phyloP scores from a whole-genome alignment of 768 basidiomycete species.

The Leucocoprinus leucothites region DNA sequence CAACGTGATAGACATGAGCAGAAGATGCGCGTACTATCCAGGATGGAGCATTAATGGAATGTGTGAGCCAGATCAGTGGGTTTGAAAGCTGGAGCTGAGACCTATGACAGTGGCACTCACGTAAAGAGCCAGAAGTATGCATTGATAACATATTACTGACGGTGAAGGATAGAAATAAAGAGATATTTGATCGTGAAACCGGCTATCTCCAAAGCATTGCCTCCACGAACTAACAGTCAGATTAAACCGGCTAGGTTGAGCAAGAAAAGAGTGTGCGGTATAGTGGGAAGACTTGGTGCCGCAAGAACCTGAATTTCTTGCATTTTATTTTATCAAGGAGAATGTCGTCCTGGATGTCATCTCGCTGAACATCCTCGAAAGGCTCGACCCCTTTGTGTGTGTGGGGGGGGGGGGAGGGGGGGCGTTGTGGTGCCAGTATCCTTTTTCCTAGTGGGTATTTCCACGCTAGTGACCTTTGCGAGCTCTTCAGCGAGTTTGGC shows the following conservation, averaged over 20 bases:
- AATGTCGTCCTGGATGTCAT: slow-evolving; percentile 7
- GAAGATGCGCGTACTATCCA: slow-evolving; percentile 42
- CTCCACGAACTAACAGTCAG: slow-evolving; percentile 29
- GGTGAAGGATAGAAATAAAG: slow-evolving; percentile 38
- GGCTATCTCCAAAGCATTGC: slow-evolving; percentile 36
- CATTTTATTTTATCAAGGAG: slow-evolving; percentile 2
- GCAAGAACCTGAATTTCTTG: slow-evolving; percentile 4
- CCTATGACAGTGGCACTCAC: slow-evolving; percentile 29
- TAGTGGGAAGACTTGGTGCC: slow-evolving; percentile 28
- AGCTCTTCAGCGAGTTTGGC: background rate
- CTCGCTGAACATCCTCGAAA: background rate
- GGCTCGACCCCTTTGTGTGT: background rate
- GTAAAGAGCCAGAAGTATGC: slow-evolving; percentile 44
- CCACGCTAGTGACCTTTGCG: background rate
- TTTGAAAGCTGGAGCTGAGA: background rate
- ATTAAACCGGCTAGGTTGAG: slow-evolving; percentile 49
- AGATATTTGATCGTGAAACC: slow-evolving; percentile 40
- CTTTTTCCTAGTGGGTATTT: background rate
- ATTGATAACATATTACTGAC: slow-evolving; percentile 54
- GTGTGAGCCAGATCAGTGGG: background rate
- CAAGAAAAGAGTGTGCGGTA: slow-evolving; percentile 52
- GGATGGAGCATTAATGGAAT: slow-evolving; percentile 22
- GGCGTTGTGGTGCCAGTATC: background rate
- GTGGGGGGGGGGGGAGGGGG: no score
- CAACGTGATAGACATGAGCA: slow-evolving; percentile 53